Evolutionary conservation across 495 filamentous ascomycete species (phyloP).

Genomic region (Pseudoneurospora amorphoporcata): DNA sequence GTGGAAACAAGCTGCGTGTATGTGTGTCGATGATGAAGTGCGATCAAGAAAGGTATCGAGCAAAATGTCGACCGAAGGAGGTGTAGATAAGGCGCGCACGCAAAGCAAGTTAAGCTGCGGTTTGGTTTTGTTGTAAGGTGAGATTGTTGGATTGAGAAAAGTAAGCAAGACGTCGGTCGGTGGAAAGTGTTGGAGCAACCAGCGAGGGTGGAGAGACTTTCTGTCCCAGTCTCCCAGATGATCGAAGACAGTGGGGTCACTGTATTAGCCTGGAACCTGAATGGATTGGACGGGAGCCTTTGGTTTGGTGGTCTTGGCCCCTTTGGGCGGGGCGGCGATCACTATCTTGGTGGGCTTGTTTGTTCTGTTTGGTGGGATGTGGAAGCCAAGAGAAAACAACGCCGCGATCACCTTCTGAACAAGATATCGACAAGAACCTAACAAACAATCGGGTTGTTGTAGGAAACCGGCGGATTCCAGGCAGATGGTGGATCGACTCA

Average conservation of each 20-base stretch:
- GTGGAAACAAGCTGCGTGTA: not conserved
- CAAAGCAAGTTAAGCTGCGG: not conserved
- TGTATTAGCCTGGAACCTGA: not conserved
- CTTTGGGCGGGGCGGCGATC: not conserved
- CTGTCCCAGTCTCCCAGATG: not conserved
- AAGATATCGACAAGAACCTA: not conserved
- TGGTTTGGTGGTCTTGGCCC: not conserved
- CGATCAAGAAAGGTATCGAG: not conserved
- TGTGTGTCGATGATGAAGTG: not conserved
- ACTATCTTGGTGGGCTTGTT: not conserved
- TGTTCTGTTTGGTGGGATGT: not conserved
- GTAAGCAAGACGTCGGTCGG: not conserved
- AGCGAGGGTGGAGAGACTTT: not conserved
- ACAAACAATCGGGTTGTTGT: not conserved
- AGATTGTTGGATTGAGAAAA: not conserved
- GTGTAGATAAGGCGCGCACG: not conserved
- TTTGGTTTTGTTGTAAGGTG: not conserved
- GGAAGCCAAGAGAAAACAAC: not conserved
- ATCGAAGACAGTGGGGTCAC: not conserved
- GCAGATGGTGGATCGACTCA: not conserved
- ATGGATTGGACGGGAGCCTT: not conserved
- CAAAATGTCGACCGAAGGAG: not conserved
- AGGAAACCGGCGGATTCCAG: not conserved
- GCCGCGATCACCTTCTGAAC: not conserved
- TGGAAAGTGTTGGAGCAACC: not conserved